These are phyloP conservation scores for Microcera coccophila DNA, from an alignment of 2,329 filamentous ascomycete species.

Conservation along the genomic window DNA sequence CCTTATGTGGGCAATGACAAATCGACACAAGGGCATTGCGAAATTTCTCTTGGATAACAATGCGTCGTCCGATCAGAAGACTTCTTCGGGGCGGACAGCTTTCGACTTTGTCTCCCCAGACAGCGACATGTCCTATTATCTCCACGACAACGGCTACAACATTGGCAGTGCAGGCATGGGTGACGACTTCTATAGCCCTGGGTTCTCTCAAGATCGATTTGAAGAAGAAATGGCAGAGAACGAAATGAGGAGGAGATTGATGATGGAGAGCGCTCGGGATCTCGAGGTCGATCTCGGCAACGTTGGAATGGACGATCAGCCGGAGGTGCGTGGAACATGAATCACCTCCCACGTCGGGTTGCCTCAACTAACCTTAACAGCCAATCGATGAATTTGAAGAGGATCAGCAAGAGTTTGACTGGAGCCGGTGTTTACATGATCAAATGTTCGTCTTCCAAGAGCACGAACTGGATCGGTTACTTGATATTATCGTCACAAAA, in stretches of 20 bases:
- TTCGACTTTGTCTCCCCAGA: slow-evolving; percentile 94
- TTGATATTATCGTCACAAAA: slow-evolving; percentile 94
- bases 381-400: slow-evolving; percentile 77
- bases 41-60: slow-evolving; percentile 89
- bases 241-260: slow-evolving; percentile 90
- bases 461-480: slow-evolving; percentile 81
- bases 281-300: slow-evolving; percentile 95
- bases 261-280: slow-evolving; percentile 99
- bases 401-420: slow-evolving; percentile 91
- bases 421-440: slow-evolving; percentile 89
- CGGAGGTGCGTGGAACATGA: slow-evolving; percentile 64
- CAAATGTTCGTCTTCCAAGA: slow-evolving; percentile 99
- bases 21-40: slow-evolving; percentile 91
- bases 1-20: slow-evolving; percentile 99
- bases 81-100: slow-evolving; percentile 86
- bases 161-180: slow-evolving; percentile 75
- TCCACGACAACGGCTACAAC: slow-evolving; percentile 90
- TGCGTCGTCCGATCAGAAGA: slow-evolving; percentile 93
- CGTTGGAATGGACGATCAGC: slow-evolving; percentile 90
- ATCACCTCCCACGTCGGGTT: background rate
- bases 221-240: slow-evolving; percentile 97
- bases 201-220: slow-evolving; percentile 87
- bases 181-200: slow-evolving; percentile 91
- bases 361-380: slow-evolving; percentile 33
- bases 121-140: slow-evolving; percentile 93